Base-by-base conservation (phyloP, 371 early-diverging fungal species). In the Mortierella sp. region DNA sequence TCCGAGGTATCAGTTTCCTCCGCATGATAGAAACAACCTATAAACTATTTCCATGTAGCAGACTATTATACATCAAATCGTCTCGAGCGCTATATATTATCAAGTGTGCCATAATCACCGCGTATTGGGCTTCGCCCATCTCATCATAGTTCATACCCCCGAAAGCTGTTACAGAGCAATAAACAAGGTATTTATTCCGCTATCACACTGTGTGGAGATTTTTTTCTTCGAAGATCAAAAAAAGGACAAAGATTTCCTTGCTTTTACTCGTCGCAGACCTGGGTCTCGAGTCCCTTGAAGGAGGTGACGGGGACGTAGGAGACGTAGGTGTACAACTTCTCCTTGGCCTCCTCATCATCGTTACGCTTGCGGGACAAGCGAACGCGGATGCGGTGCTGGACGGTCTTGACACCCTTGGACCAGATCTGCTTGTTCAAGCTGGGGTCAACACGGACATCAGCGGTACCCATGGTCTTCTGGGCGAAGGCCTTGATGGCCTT, bases 321-420 rank as follows among this genome's bases (percentile, higher is more conserved):
- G 68, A 96, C 97, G 70, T 89, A 87, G 76, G 97, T 95, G 93
- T 94, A 97, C 61, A 97, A 89, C 93, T 97, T 96, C 88, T 96
- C 95, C 84, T 91, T 93, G 83, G 96, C 94, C 66, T 94, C 91
- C 86, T 96, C 97, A 82, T 91, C 95, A 72, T 98, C 98, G 88
- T 96, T 96, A 85, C 97, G 92, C 87, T 92, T 92, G 85, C 97
- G 93, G 83, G 96, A 82, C 70, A 97, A 84, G 75, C 97, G 95
- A 68, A 98, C 93, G 76, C 98, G 95, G 81, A 98, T 91, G 84
- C 97, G 93, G 92, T 93, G 94, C 81, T 95, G 94, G 54, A 96
- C 93, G 69, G 90, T 87, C 92, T 93, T 96, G 85, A 98, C 89
- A 84, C 98, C 98, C 71, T 89, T 89, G 79, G 89, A 84, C 98